Percentiles rank a stretch among this genome's conserved stretches.
Conservation (phyloP, 257 asterid genomes). For the Nyctanthes arbortristis region DNA sequence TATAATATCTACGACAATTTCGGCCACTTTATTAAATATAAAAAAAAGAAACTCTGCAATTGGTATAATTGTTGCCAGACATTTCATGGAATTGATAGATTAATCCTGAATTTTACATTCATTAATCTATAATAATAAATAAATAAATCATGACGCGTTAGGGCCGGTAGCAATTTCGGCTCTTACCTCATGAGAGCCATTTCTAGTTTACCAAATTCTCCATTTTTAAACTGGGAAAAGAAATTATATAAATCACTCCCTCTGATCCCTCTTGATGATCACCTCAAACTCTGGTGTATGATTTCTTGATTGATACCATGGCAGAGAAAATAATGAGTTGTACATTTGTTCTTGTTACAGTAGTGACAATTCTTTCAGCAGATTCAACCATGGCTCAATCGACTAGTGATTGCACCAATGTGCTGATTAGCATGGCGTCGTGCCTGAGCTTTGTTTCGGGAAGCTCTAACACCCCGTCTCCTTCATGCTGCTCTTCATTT, state of each 20-base stretch:
- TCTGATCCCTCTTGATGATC: not conserved
- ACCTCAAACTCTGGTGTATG: too few species aligned
- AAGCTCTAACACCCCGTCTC: slow-evolving; percentile 41
- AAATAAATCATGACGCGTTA: slow-evolving; percentile 40
- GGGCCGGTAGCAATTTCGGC: slow-evolving; percentile 13
- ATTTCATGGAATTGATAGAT: not conserved
- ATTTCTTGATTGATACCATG: too few species aligned
- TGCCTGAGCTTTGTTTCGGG: slow-evolving; percentile 73
- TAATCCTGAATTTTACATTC: not conserved
- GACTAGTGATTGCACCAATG: slow-evolving; percentile 48
- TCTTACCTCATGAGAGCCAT: slow-evolving; percentile 11
- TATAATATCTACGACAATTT: not conserved
- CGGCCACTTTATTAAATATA: not conserved
- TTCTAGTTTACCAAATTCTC: slow-evolving; percentile 46
- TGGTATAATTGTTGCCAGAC: not conserved
- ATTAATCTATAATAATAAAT: slow-evolving; percentile 12
- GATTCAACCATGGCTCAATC: slow-evolving; percentile 48
- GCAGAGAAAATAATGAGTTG: too few species aligned
- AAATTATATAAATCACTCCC: slow-evolving; percentile 22
- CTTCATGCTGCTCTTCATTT: slow-evolving; percentile 59
- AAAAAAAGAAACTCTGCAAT: not conserved
- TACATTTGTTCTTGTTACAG: slow-evolving; percentile 1
- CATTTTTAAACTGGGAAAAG: not conserved
- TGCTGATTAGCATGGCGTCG: slow-evolving; percentile 57
- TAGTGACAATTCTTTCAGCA: slow-evolving; percentile 16